phyloP scores from a whole-genome alignment of 305 asterid genomes.

The Solanum hybrid region DNA sequence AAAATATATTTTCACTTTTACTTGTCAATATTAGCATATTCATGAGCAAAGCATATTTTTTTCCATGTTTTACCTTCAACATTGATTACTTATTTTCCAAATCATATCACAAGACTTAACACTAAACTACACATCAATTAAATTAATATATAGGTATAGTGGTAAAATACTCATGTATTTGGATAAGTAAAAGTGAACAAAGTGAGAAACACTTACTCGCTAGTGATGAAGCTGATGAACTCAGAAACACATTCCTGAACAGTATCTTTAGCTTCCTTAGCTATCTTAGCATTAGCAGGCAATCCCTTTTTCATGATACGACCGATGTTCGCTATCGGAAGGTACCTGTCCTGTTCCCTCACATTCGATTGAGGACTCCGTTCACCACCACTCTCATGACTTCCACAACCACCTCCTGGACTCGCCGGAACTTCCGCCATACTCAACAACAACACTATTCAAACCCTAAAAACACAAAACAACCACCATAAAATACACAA shows the following conservation, averaged over 20 bases:
- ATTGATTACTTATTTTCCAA: not conserved
- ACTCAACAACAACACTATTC: not conserved
- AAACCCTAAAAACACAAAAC: not conserved
- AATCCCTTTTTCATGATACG: conserved; percentile 11
- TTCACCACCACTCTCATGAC: not conserved
- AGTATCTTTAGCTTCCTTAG: conserved; percentile 4
- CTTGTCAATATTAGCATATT: not conserved
- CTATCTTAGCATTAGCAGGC: conserved; percentile 12
- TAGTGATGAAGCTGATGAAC: conserved; percentile 14
- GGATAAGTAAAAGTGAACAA: not conserved
- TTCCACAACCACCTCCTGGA: conserved; percentile 9
- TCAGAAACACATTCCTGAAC: conserved; percentile 15
- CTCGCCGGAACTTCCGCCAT: conserved; percentile 8
- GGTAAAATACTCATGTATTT: not conserved
- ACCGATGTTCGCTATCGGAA: conserved; percentile 5
- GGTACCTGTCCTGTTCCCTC: conserved; percentile 5
- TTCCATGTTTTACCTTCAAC: not conserved
- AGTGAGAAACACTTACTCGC: not conserved
- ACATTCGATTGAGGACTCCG: not conserved
- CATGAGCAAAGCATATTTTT: not conserved
- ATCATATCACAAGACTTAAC: not conserved
- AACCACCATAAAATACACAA: not conserved
- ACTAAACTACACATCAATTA: not conserved
- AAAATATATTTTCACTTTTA: not conserved
- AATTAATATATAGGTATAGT: not conserved